These are phyloP conservation scores for Elaeagnus macrophylla DNA, from an alignment of 306 rosid genomes.

Conservation along the genomic window DNA sequence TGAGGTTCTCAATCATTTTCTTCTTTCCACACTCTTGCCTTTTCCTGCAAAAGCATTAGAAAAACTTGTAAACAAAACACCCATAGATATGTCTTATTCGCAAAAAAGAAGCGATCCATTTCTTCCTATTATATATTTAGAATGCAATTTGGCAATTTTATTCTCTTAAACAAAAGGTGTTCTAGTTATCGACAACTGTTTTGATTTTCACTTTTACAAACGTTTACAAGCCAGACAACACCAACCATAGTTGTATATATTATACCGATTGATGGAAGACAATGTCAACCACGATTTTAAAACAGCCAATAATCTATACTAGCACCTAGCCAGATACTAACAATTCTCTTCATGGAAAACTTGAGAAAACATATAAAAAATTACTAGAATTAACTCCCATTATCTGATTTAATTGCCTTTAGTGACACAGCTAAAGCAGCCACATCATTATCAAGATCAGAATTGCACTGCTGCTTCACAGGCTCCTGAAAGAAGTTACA, in stretches of 20 bases:
- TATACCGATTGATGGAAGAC: too few species aligned
- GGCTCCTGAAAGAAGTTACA: constrained; percentile 60
- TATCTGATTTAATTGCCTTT: constrained; percentile 51
- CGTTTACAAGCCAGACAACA: too few species aligned
- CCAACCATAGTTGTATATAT: too few species aligned
- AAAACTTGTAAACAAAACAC: neutral
- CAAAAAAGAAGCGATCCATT: too few species aligned
- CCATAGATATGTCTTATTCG: neutral
- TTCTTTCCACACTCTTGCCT: constrained; percentile 49
- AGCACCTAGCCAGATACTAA: neutral
- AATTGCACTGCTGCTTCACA: constrained; percentile 24
- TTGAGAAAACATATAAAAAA: neutral
- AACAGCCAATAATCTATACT: too few species aligned
- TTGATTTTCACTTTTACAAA: too few species aligned
- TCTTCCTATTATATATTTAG: too few species aligned
- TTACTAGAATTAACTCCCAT: neutral
- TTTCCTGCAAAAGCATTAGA: constrained; percentile 37
- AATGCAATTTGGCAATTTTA: too few species aligned
- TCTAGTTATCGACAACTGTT: too few species aligned
- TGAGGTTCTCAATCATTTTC: constrained; percentile 45
- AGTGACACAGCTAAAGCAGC: constrained; percentile 44
- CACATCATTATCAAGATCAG: constrained; percentile 41
- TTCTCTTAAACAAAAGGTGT: too few species aligned
- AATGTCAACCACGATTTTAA: too few species aligned
- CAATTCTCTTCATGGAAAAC: neutral